Percentiles rank a stretch among this genome's conserved stretches.
phyloP scores from a whole-genome alignment of 805 yeast species.

The Saturnispora dispora region DNA sequence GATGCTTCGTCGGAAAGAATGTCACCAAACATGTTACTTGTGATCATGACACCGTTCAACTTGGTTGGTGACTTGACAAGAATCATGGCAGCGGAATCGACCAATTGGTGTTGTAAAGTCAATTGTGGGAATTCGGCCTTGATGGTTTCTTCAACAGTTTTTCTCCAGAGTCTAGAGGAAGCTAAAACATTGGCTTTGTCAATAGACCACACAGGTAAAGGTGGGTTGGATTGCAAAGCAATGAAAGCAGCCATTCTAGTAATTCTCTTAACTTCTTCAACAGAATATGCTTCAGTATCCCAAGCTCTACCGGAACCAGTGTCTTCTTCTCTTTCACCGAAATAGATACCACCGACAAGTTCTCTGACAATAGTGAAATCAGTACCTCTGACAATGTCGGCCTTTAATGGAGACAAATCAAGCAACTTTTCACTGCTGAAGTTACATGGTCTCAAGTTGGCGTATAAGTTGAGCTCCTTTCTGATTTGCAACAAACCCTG shows the following conservation, averaged over 20 bases:
- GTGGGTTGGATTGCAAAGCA: slow-evolving; percentile 90
- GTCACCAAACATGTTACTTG: slow-evolving; percentile 97
- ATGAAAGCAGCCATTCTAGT: slow-evolving; percentile 97
- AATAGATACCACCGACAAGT: slow-evolving; percentile 95
- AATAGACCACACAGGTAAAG: slow-evolving; percentile 89
- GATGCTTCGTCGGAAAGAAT: slow-evolving; percentile 97
- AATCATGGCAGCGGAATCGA: slow-evolving; percentile 99
- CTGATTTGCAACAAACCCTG: slow-evolving; percentile 92
- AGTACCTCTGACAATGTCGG: slow-evolving; percentile 81
- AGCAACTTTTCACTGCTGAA: slow-evolving; percentile 79
- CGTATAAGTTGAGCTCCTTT: slow-evolving; percentile 88
- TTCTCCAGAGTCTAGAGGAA: slow-evolving; percentile 93
- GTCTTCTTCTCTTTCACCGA: slow-evolving; percentile 92
- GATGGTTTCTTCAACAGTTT: slow-evolving; percentile 79
- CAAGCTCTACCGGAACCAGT: slow-evolving; percentile 79
- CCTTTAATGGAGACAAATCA: slow-evolving; percentile 79
- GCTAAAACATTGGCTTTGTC: slow-evolving; percentile 98
- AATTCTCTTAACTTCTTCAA: slow-evolving; percentile 87
- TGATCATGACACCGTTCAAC: slow-evolving; percentile 85
- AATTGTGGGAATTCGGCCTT: slow-evolving; percentile 85
- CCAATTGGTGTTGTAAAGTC: slow-evolving; percentile 83
- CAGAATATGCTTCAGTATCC: slow-evolving; percentile 90
- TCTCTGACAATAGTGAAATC: slow-evolving; percentile 92
- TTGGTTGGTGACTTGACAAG: slow-evolving; percentile 84
- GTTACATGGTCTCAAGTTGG: slow-evolving; percentile 94